These are phyloP conservation scores for Lyophyllum decastes DNA, from an alignment of 768 basidiomycete species.

Conservation along the genomic window DNA sequence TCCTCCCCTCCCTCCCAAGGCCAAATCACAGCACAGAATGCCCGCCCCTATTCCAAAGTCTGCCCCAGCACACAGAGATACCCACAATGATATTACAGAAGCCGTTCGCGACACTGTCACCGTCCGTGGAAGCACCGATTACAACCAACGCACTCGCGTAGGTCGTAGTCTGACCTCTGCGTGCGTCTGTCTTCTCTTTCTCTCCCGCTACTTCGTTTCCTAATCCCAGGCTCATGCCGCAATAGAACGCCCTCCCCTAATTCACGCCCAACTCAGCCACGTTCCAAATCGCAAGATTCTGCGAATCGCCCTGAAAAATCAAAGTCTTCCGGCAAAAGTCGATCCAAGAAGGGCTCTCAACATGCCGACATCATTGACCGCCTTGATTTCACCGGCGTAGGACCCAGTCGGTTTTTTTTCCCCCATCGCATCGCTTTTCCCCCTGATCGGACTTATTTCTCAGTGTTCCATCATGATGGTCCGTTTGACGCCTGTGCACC, in stretches of 20 bases:
- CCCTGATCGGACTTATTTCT: slow-evolving; percentile 18
- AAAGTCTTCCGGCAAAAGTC: slow-evolving; percentile 43
- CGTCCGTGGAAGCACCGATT: slow-evolving; percentile 40
- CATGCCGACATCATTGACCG: slow-evolving; percentile 91
- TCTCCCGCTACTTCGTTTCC: slow-evolving; percentile 4
- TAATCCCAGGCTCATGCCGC: slow-evolving; percentile 13
- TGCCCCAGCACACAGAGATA: slow-evolving; percentile 25
- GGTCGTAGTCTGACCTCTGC: slow-evolving; percentile 60
- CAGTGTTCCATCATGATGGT: slow-evolving; percentile 92
- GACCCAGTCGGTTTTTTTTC: slow-evolving; percentile 64
- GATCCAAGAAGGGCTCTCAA: slow-evolving; percentile 69
- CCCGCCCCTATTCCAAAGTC: slow-evolving; percentile 28
- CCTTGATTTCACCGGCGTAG: slow-evolving; percentile 83
- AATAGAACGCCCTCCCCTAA: slow-evolving; percentile 20
- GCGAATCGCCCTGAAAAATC: slow-evolving; percentile 36
- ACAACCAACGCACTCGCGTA: slow-evolving; percentile 48
- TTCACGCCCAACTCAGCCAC: slow-evolving; percentile 35
- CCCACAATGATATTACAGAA: slow-evolving; percentile 53
- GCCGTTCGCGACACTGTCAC: slow-evolving; percentile 72
- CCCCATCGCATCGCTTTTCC: slow-evolving; percentile 11
- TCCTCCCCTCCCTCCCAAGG: slow-evolving; percentile 40
- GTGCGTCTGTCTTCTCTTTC: slow-evolving; percentile 34
- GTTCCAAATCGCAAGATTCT: slow-evolving; percentile 52
- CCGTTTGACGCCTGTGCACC: slow-evolving; percentile 92
- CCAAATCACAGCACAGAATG: slow-evolving; percentile 28